Evolutionary conservation across 2,329 filamentous ascomycete genomes (phyloP).

Genomic region (Cercospora sojina): DNA sequence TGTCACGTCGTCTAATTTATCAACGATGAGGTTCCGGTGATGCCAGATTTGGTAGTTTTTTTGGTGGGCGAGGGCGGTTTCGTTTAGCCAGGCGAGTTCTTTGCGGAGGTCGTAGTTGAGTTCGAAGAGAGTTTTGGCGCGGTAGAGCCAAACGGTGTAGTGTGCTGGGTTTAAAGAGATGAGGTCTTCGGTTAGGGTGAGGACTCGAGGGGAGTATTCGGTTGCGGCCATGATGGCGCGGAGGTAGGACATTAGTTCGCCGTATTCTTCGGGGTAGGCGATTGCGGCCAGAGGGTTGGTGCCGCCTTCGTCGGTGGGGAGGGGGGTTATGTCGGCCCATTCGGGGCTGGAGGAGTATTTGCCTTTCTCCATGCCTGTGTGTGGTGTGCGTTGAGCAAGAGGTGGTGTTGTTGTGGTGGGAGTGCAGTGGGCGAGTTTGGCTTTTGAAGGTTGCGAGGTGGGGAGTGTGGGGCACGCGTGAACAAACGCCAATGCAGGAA

Average conservation of each 20-base stretch:
- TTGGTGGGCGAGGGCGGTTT: conserved; percentile 75
- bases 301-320: conserved; percentile 78
- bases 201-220: conserved; percentile 75
- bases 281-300: conserved; percentile 80
- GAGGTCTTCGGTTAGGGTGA: conserved; percentile 82
- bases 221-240: conserved; percentile 88
- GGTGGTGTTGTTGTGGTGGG: not conserved
- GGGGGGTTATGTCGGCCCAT: conserved; percentile 82
- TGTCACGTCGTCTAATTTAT: conserved; percentile 42
- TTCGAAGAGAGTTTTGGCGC: conserved; percentile 72
- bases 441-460: not conserved
- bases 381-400: not conserved
- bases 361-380: conserved; percentile 33
- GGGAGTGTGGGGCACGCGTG: conserved; percentile 18
- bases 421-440: not conserved
- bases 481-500: conserved; percentile 19
- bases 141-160: conserved; percentile 98
- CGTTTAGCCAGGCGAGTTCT: conserved; percentile 84
- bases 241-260: conserved; percentile 89
- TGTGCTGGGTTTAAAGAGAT: conserved; percentile 94
- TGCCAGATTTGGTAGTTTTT: conserved; percentile 99
- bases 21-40: conserved; percentile 60
- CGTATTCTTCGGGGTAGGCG: conserved; percentile 84
- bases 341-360: conserved; percentile 65
- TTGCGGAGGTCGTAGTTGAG: conserved; percentile 64